Base-by-base conservation (phyloP, 208 protist genomes). In the Leishmania arabica region DNA sequence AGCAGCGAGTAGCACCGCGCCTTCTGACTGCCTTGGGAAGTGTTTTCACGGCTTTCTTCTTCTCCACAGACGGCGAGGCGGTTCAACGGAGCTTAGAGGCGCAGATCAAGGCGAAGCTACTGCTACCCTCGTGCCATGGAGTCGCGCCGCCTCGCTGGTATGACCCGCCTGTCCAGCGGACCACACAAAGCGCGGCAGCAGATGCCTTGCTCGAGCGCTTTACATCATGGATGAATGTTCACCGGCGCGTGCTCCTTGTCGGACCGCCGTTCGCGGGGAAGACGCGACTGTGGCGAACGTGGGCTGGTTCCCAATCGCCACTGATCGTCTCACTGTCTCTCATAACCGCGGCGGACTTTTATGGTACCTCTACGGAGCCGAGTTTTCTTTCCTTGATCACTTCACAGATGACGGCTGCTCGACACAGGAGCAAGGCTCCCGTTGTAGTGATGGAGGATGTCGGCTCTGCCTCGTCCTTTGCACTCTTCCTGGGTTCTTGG, bases 211-310 rank as follows among this genome's bases (percentile, higher is more conserved):
- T 51, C 54, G 68, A 79, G n/a, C 86, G 88, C 27, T 95, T 96
- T 80, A 81, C 86, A 31, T 47, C 77, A 3, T 70, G 91, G 84
- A 95, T 96, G 78, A 69, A 68, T 64, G 79, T 83, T 68, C 90
- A 90, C 75, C 76, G 74, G 56, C 89, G 89, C 68, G 88, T 93
- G 2, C 83, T 95, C 37, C 74, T 97, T 53, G 62, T 93, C 27
- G 94, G 94, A 21, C 87, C 92, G 37, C 80, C 64, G 42, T 97
- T 95, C 75, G 90, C 90, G 37, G 92, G 92, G 24, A 96, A 95
- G 74, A 89, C 89, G 54, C 87, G 77, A 75, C 53, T 97, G 78
- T 96, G 92, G 92, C 85, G 86, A 72, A 73, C 77, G 47, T 95
- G 88, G 89, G 82, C 92, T 9, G 90, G 91, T 21, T 53, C 66